Percentiles rank a stretch among this genome's conserved stretches.
Evolutionary conservation across 352 stramenopile species (phyloP).

Genomic region (Pythium diclinum): DNA sequence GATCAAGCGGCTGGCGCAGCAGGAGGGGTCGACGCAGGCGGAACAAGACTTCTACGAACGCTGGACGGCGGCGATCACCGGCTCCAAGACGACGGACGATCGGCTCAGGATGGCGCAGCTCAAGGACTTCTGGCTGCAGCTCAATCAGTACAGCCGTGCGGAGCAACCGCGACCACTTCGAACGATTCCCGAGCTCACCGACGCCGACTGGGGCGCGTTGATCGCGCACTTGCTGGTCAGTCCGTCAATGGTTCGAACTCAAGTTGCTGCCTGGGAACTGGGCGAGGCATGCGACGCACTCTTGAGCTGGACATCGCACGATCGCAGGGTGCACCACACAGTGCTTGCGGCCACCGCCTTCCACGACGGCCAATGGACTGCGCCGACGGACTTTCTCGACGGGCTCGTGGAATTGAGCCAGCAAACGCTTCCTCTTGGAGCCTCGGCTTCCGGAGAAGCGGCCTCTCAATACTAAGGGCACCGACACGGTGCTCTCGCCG

Average conservation of each 20-base stretch:
- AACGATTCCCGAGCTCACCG: neutral
- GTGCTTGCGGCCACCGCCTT: neutral
- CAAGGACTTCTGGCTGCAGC: neutral
- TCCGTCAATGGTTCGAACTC: neutral
- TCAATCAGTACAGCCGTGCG: neutral
- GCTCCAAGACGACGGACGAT: neutral
- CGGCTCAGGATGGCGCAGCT: neutral
- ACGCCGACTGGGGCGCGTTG: conserved; percentile 1
- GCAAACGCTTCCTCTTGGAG: neutral
- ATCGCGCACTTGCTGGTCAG: conserved; percentile 1
- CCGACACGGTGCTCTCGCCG: neutral
- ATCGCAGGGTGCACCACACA: neutral
- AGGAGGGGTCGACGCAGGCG: neutral
- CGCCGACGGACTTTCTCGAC: neutral
- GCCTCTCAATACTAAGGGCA: conserved; percentile 8
- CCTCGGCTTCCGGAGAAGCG: neutral
- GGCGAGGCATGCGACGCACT: neutral
- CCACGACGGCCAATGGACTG: neutral
- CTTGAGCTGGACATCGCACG: neutral
- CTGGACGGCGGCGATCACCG: neutral
- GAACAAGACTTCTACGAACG: neutral
- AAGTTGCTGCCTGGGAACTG: neutral
- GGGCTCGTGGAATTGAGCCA: neutral
- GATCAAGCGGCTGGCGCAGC: neutral
- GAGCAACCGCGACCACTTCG: neutral